Evolutionary conservation across 495 filamentous ascomycete species (phyloP).

Genomic region (Lepraria neglecta): DNA sequence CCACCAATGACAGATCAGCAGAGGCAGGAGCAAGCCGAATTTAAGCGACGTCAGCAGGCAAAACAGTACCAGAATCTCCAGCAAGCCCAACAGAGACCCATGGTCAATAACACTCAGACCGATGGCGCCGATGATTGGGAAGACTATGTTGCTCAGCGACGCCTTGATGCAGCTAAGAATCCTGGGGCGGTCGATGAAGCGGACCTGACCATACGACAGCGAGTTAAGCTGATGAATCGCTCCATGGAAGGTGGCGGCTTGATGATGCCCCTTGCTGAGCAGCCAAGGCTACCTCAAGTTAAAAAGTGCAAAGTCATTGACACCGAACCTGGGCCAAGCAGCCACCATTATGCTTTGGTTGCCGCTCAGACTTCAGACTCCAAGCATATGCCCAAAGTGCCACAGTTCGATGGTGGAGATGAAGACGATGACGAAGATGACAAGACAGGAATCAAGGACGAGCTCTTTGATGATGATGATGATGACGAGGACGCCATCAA

Average conservation of each 20-base stretch:
- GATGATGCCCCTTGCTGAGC: constrained; percentile 57
- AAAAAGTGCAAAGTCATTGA: constrained; percentile 30
- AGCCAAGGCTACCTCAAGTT: constrained; percentile 25
- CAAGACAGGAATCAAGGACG: constrained; percentile 45
- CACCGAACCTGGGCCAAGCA: constrained; percentile 23
- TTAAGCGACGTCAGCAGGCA: constrained; percentile 39
- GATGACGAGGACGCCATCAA: constrained; percentile 95
- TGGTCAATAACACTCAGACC: constrained; percentile 52
- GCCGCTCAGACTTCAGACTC: constrained; percentile 1
- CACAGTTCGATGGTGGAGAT: constrained; percentile 60
- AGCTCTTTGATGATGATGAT: constrained; percentile 31
- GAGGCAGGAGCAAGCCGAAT: constrained; percentile 29
- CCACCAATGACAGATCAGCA: constrained; percentile 39
- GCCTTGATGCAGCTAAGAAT: constrained; percentile 41
- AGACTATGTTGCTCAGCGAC: constrained; percentile 48
- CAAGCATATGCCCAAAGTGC: constrained; percentile 1
- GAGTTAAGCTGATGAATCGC: constrained; percentile 60
- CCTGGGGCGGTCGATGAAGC: constrained; percentile 15
- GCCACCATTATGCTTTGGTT: constrained; percentile 14
- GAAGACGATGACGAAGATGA: constrained; percentile 51
- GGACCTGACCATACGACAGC: constrained; percentile 49
- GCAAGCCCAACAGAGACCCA: constrained; percentile 37
- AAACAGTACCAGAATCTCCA: constrained; percentile 44
- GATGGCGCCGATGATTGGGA: constrained; percentile 69
- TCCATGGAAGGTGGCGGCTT: constrained; percentile 75